These are phyloP conservation scores for Saccharomycopsis vini DNA, from an alignment of 805 yeast species.

Conservation along the genomic window DNA sequence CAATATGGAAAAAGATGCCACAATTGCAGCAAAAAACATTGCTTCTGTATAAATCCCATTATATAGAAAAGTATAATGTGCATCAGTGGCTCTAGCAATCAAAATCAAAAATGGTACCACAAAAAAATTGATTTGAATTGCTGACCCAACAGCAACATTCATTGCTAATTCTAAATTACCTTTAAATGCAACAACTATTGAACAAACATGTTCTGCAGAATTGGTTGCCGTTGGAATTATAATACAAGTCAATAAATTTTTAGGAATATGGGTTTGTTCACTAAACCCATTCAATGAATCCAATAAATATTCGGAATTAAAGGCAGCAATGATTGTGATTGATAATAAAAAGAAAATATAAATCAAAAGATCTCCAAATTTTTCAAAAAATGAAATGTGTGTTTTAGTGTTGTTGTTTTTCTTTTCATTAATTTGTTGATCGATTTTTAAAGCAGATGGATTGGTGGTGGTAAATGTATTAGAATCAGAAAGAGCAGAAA, in stretches of 20 bases:
- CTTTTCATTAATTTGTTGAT: neutral
- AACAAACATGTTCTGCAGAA: constrained; percentile 18
- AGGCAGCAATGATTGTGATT: constrained; percentile 15
- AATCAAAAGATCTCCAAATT: constrained; percentile 6
- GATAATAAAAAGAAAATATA: constrained; percentile 8
- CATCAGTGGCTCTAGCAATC: constrained; percentile 13
- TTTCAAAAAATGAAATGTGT: neutral
- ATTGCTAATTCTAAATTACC: constrained; percentile 17
- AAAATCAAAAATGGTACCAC: constrained; percentile 17
- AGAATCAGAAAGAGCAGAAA: neutral
- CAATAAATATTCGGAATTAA: constrained; percentile 15
- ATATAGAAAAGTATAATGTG: constrained; percentile 14
- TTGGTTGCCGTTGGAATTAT: constrained; percentile 16
- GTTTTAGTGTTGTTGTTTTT: neutral
- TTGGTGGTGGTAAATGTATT: neutral
- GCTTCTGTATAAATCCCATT: constrained; percentile 11
- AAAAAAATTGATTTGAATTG: constrained; percentile 17
- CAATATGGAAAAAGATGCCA: constrained; percentile 15
- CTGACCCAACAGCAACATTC: constrained; percentile 18
- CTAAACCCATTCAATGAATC: constrained; percentile 14
- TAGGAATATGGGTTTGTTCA: constrained; percentile 14
- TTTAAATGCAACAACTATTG: constrained; percentile 17
- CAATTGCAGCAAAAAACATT: constrained; percentile 9
- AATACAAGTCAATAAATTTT: constrained; percentile 17
- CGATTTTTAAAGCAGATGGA: neutral